phyloP scores from a whole-genome alignment of 2,329 filamentous ascomycete genomes.

The Lojkania enalia region DNA sequence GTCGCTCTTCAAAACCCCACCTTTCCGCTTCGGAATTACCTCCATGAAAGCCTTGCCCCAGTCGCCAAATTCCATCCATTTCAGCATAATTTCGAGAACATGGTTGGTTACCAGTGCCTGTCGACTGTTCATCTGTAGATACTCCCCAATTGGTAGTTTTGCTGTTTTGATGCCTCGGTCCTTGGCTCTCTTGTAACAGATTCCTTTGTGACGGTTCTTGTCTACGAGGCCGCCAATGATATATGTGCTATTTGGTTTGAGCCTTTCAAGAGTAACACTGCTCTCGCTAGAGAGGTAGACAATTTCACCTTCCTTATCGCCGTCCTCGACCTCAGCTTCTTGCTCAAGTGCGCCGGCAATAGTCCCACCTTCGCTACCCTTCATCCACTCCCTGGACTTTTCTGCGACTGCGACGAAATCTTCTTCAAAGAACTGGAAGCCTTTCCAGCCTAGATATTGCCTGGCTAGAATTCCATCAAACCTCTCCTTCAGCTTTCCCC shows the following conservation, averaged over 20 bases:
- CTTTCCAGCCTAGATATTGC: conserved; percentile 78
- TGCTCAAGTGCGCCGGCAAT: conserved; percentile 60
- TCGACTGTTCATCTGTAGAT: conserved; percentile 85
- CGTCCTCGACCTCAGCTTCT: conserved; percentile 8
- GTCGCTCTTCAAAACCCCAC: conserved; percentile 64
- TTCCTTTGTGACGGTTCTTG: conserved; percentile 91
- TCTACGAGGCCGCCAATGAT: conserved; percentile 94
- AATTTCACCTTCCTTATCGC: conserved; percentile 58
- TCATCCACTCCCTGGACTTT: conserved; percentile 70
- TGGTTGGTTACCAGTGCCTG: conserved; percentile 92
- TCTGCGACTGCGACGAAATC: conserved; percentile 73
- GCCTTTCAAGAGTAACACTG: conserved; percentile 76
- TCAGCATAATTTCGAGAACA: conserved; percentile 94
- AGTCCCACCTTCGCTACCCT: conserved; percentile 58
- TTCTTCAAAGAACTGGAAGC: conserved; percentile 70
- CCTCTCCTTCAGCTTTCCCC: conserved; percentile 71
- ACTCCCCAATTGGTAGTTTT: conserved; percentile 92
- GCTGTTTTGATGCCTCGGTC: conserved; percentile 81
- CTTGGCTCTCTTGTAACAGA: conserved; percentile 83
- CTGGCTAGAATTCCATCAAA: conserved; percentile 75
- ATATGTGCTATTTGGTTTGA: conserved; percentile 88
- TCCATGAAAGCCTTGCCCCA: conserved; percentile 89
- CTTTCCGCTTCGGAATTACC: conserved; percentile 90
- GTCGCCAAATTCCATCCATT: conserved; percentile 86
- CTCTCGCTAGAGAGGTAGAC: conserved; percentile 93